phyloP scores from a whole-genome alignment of 495 filamentous ascomycete genomes.

The Coniosporium apollinis region DNA sequence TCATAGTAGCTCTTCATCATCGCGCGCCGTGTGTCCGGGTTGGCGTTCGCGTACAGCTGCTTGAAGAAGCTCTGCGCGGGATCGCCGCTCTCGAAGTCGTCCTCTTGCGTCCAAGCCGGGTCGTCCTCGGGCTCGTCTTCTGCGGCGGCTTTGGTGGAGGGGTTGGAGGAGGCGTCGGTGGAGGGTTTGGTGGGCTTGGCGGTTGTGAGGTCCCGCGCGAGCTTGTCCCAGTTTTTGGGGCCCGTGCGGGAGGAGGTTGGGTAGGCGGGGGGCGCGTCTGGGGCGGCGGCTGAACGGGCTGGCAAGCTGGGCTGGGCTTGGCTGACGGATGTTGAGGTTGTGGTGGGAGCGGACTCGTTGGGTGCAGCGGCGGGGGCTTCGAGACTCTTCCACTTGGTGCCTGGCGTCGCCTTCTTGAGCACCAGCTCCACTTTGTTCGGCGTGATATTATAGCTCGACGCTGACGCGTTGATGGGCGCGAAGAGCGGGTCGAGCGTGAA shows the following conservation, averaged over 20 bases:
- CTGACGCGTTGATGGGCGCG: constrained; percentile 41
- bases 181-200: constrained; percentile 28
- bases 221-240: constrained; percentile 83
- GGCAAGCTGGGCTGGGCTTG: constrained; percentile 1
- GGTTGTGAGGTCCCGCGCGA: constrained; percentile 41
- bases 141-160: constrained; percentile 17
- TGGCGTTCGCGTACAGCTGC: constrained; percentile 64
- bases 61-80: constrained; percentile 85
- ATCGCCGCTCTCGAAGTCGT: constrained; percentile 45
- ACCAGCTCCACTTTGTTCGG: constrained; percentile 73
- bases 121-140: constrained; percentile 25
- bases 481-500: constrained; percentile 59
- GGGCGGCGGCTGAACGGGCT: constrained; percentile 14
- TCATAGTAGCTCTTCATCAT: constrained; percentile 98
- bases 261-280: constrained; percentile 42
- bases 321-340: constrained; percentile 4
- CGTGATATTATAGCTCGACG: constrained; percentile 46
- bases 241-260: constrained; percentile 77
- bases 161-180: too few species aligned
- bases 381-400: constrained; percentile 60
- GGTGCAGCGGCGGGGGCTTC: constrained; percentile 25
- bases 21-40: constrained; percentile 65
- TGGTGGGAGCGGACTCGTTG: background rate
- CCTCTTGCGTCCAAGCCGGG: constrained; percentile 32
- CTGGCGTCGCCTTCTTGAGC: constrained; percentile 48